Conservation (phyloP, 2,329 filamentous ascomycete species). For the Paracoccidioides lutzii region DNA sequence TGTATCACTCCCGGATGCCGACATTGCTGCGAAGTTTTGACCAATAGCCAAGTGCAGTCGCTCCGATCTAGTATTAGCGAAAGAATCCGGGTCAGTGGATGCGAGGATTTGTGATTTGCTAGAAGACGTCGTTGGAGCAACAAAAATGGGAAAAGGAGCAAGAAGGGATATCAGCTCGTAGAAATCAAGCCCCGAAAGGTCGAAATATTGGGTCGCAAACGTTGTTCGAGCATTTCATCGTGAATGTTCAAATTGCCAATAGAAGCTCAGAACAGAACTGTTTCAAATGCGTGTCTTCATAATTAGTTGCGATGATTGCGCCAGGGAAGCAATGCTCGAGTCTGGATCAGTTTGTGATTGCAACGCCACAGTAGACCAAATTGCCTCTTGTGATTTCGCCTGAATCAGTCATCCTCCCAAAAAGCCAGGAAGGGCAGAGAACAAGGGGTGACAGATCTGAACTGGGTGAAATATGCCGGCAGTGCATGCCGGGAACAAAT, state of each 20-base stretch:
- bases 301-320: conserved; percentile 44
- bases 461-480: conserved; percentile 17
- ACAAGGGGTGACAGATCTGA: conserved; percentile 13
- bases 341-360: conserved; percentile 7
- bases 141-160: neutral
- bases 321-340: conserved; percentile 13
- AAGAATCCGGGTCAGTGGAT: conserved; percentile 11
- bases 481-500: conserved; percentile 29
- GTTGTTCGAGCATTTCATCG: neutral
- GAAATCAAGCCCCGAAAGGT: neutral
- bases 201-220: neutral
- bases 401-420: neutral
- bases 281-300: conserved; percentile 41
- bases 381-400: conserved; percentile 6
- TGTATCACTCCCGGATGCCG: conserved; percentile 14
- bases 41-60: conserved; percentile 33
- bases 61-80: conserved; percentile 25
- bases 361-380: conserved; percentile 8
- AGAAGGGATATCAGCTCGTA: neutral
- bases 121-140: neutral
- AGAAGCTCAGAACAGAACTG: conserved; percentile 25
- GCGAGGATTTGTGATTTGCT: conserved; percentile 14
- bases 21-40: conserved; percentile 16
- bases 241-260: neutral
- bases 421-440: conserved; percentile 1